phyloP scores from a whole-genome alignment of 371 early-diverging fungal species.

The Lichtheimia ornata region DNA sequence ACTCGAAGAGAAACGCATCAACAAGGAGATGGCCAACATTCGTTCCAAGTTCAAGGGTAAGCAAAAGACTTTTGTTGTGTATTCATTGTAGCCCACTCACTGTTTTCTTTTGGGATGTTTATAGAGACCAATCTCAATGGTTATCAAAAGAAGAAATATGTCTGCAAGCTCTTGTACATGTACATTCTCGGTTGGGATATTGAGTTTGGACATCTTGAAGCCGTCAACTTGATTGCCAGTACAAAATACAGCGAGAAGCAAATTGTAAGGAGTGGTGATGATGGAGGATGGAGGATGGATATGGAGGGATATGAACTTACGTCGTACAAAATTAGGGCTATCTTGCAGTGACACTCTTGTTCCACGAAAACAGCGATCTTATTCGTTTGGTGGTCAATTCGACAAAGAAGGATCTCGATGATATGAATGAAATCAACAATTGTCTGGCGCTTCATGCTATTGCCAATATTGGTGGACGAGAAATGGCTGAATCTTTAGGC shows the following conservation, averaged over 20 bases:
- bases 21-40: conserved; percentile 98
- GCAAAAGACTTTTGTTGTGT: no score
- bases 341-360: conserved; percentile 89
- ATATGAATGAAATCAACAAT: conserved; percentile 84
- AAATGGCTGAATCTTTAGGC: conserved; percentile 88
- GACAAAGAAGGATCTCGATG: conserved; percentile 87
- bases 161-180: conserved; percentile 97
- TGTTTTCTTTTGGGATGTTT: neutral
- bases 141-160: conserved; percentile 98
- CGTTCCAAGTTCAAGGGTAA: conserved; percentile 96
- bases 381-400: conserved; percentile 84
- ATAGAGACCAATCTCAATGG: conserved; percentile 89
- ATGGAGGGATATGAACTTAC: neutral
- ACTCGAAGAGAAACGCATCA: conserved; percentile 95
- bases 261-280: conserved; percentile 64
- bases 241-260: conserved; percentile 95
- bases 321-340: conserved; percentile 72
- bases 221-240: conserved; percentile 89
- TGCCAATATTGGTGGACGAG: conserved; percentile 90
- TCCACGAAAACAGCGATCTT: conserved; percentile 86
- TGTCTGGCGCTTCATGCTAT: conserved; percentile 95
- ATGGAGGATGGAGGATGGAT: no score
- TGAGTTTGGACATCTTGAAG: conserved; percentile 96
- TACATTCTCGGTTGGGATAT: conserved; percentile 97
- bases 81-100: no score